Percentiles rank a stretch among this genome's conserved stretches.
Conservation (phyloP, 2,329 filamentous ascomycete species). For the Geosmithia putterillii region DNA sequence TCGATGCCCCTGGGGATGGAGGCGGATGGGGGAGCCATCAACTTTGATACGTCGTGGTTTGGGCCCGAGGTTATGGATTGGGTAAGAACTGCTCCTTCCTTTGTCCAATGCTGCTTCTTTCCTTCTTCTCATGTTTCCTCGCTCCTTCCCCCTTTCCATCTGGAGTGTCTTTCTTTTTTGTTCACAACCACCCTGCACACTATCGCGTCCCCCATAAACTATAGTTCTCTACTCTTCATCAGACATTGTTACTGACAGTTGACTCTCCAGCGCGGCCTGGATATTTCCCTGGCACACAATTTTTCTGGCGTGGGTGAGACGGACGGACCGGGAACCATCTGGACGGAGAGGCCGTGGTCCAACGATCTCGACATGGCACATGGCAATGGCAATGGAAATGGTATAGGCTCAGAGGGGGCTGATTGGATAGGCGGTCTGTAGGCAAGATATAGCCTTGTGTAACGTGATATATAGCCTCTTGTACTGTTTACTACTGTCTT, state of each 20-base stretch:
- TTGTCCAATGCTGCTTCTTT: not conserved
- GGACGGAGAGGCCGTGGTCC: slow-evolving; percentile 11
- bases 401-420: not conserved
- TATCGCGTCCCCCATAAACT: too few relatives aligned
- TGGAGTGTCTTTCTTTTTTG: not conserved
- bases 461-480: too few relatives aligned
- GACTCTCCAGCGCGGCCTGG: slow-evolving; percentile 18
- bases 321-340: slow-evolving; percentile 13
- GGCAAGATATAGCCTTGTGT: too few relatives aligned
- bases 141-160: not conserved
- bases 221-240: too few relatives aligned
- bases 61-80: slow-evolving; percentile 21
- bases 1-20: not conserved
- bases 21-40: not conserved
- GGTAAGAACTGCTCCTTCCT: slow-evolving; percentile 19
- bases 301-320: slow-evolving; percentile 12
- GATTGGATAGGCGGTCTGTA: too few relatives aligned
- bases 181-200: too few relatives aligned
- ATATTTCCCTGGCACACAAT: slow-evolving; percentile 19
- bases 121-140: not conserved
- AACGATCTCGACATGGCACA: not conserved
- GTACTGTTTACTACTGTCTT: too few relatives aligned
- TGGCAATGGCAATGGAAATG: not conserved
- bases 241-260: too few relatives aligned
- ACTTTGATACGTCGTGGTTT: slow-evolving; percentile 15